Evolutionary conservation across 352 stramenopile species (phyloP), one percentile per base, ranked within the genome.

Genomic region (Pythium angustatum): DNA sequence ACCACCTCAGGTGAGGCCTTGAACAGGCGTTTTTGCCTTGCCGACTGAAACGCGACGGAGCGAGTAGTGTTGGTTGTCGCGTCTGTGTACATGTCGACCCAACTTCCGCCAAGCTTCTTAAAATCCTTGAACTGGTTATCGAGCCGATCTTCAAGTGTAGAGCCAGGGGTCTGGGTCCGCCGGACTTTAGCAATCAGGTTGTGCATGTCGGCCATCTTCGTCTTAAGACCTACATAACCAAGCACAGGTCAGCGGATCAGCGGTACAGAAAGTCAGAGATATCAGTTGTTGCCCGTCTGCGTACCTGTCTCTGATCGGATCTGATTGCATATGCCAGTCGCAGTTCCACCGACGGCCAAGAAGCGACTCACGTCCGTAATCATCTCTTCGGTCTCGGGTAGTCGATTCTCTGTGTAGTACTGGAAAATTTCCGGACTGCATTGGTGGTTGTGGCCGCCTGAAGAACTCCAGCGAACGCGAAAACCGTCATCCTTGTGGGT

Each of bases 41-140:
- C 54, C 3, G 62, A 63, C 47, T 68, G 45, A n/a, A 47, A 66
- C n/a, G n/a, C 58, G 14, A 66, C 30, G 0, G 47, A 40, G n/a
- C n/a, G n/a, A n/a, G n/a, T n/a, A n/a, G n/a, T n/a, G n/a, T n/a
- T n/a, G n/a, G n/a, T n/a, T n/a, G n/a, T n/a, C n/a, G n/a, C n/a
- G n/a, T n/a, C n/a, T n/a, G n/a, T n/a, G n/a, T n/a, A n/a, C n/a
- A n/a, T n/a, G n/a, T n/a, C n/a, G n/a, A n/a, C n/a, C n/a, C n/a
- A n/a, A n/a, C n/a, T 3, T 36, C 40, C 40, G n/a, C n/a, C n/a
- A n/a, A n/a, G n/a, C n/a, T n/a, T n/a, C 40, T 21, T 47, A 47
- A 15, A 45, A 3, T 43, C n/a, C n/a, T n/a, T n/a, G n/a, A n/a
- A n/a, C n/a, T n/a, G n/a, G n/a, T n/a, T n/a, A n/a, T n/a, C n/a